Conservation (phyloP, 2,329 filamentous ascomycete genomes). For the Colletotrichum endophyticum region DNA sequence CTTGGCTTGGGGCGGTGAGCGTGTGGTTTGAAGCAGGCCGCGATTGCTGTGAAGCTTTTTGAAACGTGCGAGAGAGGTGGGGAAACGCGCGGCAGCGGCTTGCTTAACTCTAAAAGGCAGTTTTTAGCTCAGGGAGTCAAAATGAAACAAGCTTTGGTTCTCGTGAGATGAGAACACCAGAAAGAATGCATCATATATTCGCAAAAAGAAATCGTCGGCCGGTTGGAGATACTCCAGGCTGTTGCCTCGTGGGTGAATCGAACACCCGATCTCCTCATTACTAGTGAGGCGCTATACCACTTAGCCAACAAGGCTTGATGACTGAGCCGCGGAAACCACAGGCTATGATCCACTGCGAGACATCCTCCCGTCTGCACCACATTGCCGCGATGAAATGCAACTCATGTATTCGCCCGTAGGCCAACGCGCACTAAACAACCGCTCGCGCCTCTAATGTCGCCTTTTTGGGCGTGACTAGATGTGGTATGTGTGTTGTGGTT, state of each 20-base stretch:
- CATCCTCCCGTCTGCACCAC: neutral
- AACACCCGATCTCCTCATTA: constrained; percentile 25
- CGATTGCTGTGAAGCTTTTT: neutral
- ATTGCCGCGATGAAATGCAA: neutral
- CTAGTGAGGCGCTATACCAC: constrained; percentile 25
- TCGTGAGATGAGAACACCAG: neutral
- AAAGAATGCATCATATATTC: neutral
- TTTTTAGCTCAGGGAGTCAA: neutral
- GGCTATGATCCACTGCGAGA: neutral
- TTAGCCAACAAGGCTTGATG: constrained; percentile 22
- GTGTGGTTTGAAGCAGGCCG: neutral
- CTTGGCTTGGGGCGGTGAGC: neutral
- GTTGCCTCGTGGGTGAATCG: constrained; percentile 23
- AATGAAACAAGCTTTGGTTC: neutral
- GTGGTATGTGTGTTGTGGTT: neutral
- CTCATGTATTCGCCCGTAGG: neutral
- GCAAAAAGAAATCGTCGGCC: neutral
- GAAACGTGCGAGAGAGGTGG: neutral
- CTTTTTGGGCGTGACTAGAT: neutral
- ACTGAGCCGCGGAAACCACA: neutral
- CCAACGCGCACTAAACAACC: neutral
- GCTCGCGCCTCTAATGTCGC: neutral
- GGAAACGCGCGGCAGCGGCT: neutral
- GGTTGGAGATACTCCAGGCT: neutral
- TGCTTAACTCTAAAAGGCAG: neutral